Conservation (phyloP, 1,284 basidiomycete species). For the Rhodofomes roseus region DNA sequence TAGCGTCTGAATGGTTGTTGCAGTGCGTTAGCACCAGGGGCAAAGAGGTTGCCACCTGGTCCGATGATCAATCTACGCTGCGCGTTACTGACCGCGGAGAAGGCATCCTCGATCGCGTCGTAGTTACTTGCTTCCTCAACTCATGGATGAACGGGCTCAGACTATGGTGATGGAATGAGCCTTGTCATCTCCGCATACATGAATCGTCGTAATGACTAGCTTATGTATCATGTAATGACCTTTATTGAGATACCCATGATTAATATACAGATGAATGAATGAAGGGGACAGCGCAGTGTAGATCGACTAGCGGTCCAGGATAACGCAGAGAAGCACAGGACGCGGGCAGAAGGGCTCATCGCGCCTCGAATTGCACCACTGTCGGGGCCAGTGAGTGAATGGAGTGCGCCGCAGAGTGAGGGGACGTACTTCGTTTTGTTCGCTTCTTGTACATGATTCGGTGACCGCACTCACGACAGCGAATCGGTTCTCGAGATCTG, state of each 20-base stretch:
- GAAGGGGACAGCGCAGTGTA: constrained; percentile 5
- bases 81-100: constrained; percentile 38
- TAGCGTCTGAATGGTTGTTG: neutral
- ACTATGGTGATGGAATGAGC: constrained; percentile 17
- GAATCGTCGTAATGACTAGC: neutral
- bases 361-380: constrained; percentile 90
- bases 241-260: neutral
- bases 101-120: constrained; percentile 46
- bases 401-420: neutral
- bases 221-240: neutral
- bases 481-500: constrained; percentile 90
- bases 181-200: neutral
- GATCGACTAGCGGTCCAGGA: neutral
- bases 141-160: constrained; percentile 42
- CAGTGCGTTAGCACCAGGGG: constrained; percentile 51
- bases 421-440: constrained; percentile 86
- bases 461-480: constrained; percentile 96
- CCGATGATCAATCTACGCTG: constrained; percentile 35
- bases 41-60: constrained; percentile 48
- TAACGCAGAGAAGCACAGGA: neutral
- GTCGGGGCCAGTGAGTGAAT: constrained; percentile 11
- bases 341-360: constrained; percentile 37
- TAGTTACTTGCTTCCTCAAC: constrained; percentile 54
- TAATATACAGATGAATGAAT: constrained; percentile 16
- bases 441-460: constrained; percentile 99